Conservation (phyloP, 2,329 filamentous ascomycete species). For the Pseudogymnoascus sp. region DNA sequence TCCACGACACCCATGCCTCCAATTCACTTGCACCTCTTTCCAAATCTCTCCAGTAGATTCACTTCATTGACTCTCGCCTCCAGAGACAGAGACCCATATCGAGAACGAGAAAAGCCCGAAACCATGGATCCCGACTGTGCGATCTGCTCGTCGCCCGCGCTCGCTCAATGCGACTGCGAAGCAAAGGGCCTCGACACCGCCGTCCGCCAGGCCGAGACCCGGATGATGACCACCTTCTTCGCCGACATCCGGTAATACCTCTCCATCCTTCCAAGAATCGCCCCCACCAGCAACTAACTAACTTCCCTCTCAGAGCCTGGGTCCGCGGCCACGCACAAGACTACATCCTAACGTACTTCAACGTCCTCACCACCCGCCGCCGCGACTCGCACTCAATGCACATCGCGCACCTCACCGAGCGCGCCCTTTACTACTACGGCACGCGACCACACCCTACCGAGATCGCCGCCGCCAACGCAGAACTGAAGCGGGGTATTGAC, state of each 20-base stretch:
- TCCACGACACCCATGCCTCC: neutral
- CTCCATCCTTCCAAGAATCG: neutral
- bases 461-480: conserved; percentile 57
- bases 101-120: conserved; percentile 40
- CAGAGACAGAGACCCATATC: conserved; percentile 8
- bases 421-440: conserved; percentile 53
- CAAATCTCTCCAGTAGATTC: neutral
- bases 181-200: conserved; percentile 58
- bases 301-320: conserved; percentile 45
- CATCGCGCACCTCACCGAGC: conserved; percentile 49
- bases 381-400: conserved; percentile 51
- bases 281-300: conserved; percentile 1
- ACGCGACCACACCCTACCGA: conserved; percentile 54
- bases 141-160: conserved; percentile 57
- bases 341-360: conserved; percentile 62
- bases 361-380: conserved; percentile 54
- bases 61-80: neutral
- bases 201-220: conserved; percentile 55
- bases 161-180: conserved; percentile 58
- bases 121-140: conserved; percentile 67
- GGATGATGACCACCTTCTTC: conserved; percentile 58
- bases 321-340: conserved; percentile 60
- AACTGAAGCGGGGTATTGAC: conserved; percentile 67
- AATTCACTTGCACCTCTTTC: neutral
- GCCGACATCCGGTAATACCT: conserved; percentile 54